A percentile compares a stretch with the other conserved stretches of the same genome.
These are phyloP conservation scores for Mycosphaerella sp. DNA, from an alignment of 2,329 filamentous ascomycete species.

Conservation along the genomic window DNA sequence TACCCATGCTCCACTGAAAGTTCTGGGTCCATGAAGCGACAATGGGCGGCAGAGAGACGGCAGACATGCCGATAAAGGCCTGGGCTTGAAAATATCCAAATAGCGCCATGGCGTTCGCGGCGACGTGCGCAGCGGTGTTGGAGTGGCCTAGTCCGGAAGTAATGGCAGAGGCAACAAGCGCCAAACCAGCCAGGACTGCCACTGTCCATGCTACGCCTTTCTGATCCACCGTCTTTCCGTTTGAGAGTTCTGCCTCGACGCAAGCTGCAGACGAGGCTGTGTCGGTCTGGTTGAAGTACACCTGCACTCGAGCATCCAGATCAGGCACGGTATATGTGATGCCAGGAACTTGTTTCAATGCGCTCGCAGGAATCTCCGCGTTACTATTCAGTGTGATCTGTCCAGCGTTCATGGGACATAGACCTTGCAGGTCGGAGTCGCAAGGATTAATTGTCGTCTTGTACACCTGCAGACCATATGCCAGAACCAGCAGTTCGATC, in stretches of 20 bases:
- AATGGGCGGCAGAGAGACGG: slow-evolving; percentile 75
- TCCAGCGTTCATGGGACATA: slow-evolving; percentile 87
- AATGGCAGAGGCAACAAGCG: slow-evolving; percentile 75
- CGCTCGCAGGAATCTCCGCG: slow-evolving; percentile 51
- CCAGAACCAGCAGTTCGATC: slow-evolving; percentile 68
- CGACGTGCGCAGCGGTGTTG: slow-evolving; percentile 90
- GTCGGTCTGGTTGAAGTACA: slow-evolving; percentile 68
- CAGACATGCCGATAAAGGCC: slow-evolving; percentile 80
- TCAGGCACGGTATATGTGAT: slow-evolving; percentile 89
- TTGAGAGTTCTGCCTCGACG: slow-evolving; percentile 79
- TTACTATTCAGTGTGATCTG: slow-evolving; percentile 72
- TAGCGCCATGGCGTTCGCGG: slow-evolving; percentile 86
- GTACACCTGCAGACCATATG: slow-evolving; percentile 74
- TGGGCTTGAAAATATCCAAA: slow-evolving; percentile 94
- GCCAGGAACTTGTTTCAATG: slow-evolving; percentile 62
- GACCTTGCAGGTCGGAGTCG: slow-evolving; percentile 58
- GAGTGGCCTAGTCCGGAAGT: slow-evolving; percentile 86
- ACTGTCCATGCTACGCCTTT: slow-evolving; percentile 84
- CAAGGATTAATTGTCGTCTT: slow-evolving; percentile 69
- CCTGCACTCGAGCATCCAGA: slow-evolving; percentile 75
- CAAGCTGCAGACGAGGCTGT: slow-evolving; percentile 67
- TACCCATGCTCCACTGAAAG: slow-evolving; percentile 97
- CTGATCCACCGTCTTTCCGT: slow-evolving; percentile 86
- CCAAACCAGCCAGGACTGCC: slow-evolving; percentile 78
- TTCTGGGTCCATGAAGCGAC: slow-evolving; percentile 93